A percentile compares a stretch with the other conserved stretches of the same genome.
Evolutionary conservation across 371 early-diverging fungal species (phyloP).

Genomic region (Parasitella parasitica): DNA sequence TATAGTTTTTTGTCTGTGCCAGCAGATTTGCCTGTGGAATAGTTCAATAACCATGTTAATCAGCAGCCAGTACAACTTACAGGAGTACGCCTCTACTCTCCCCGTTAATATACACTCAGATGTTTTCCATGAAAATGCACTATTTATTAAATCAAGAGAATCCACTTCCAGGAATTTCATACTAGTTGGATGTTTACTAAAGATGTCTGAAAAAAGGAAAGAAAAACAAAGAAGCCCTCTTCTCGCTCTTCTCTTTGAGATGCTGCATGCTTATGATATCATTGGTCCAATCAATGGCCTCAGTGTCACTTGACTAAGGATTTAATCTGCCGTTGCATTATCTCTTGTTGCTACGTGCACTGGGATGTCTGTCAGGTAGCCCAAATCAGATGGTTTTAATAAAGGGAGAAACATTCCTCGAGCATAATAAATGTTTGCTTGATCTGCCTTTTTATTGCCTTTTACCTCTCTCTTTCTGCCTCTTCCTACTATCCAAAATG

Average conservation of each 20-base stretch:
- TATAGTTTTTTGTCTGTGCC: slow-evolving; percentile 88
- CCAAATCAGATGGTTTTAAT: neutral
- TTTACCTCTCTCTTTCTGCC: neutral
- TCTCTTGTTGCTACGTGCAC: too few species aligned
- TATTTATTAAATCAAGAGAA: slow-evolving; percentile 57
- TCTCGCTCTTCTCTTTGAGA: neutral
- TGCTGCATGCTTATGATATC: neutral
- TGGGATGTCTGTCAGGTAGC: neutral
- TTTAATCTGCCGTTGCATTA: slow-evolving; percentile 8
- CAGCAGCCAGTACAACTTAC: slow-evolving; percentile 49
- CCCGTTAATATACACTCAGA: slow-evolving; percentile 68
- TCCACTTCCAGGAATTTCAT: slow-evolving; percentile 52
- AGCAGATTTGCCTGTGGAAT: slow-evolving; percentile 83
- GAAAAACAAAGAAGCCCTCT: neutral
- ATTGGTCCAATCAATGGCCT: neutral
- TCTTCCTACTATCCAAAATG: neutral
- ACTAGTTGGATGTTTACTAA: neutral
- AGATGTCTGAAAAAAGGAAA: neutral
- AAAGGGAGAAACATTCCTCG: neutral
- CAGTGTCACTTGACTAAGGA: slow-evolving; percentile 4
- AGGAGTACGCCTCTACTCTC: slow-evolving; percentile 88
- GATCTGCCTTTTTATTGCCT: neutral
- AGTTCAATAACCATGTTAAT: too few species aligned
- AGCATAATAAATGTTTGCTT: neutral
- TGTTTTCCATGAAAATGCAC: slow-evolving; percentile 59